These are phyloP conservation scores for Avena sativa DNA, from an alignment of 176 grass and related monocot genomes.

Conservation along the genomic window DNA sequence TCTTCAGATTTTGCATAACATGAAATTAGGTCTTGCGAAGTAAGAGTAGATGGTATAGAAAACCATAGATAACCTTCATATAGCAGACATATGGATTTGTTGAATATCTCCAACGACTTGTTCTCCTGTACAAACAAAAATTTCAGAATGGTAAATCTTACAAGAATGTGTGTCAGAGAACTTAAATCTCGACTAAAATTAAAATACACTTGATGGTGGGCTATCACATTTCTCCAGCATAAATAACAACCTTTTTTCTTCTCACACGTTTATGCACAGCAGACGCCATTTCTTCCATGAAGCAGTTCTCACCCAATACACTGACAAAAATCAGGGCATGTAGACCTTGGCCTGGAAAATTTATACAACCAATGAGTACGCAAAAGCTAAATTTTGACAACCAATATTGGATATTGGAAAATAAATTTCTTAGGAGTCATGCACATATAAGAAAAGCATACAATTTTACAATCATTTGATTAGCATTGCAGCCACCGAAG, in stretches of 20 bases:
- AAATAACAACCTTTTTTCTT: slow-evolving; percentile 39
- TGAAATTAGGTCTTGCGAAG: slow-evolving; percentile 28
- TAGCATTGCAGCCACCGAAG: background rate
- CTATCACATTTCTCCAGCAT: background rate
- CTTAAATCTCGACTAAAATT: slow-evolving; percentile 14
- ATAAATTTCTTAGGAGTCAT: background rate
- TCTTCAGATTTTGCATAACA: slow-evolving; percentile 8
- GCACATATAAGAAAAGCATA: slow-evolving; percentile 16
- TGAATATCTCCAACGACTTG: slow-evolving; percentile 28
- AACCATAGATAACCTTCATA: slow-evolving; percentile 28
- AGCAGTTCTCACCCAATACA: slow-evolving; percentile 22
- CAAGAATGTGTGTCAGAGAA: background rate
- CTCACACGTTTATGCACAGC: slow-evolving; percentile 35
- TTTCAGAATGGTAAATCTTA: slow-evolving; percentile 28
- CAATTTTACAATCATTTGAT: background rate
- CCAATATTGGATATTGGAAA: background rate
- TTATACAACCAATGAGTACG: slow-evolving; percentile 23
- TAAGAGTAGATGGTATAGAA: background rate
- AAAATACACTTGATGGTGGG: background rate
- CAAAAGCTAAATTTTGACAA: slow-evolving; percentile 17
- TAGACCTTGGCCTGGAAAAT: slow-evolving; percentile 28
- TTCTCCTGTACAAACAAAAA: slow-evolving; percentile 16
- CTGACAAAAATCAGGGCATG: background rate
- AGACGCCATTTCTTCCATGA: background rate
- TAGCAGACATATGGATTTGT: background rate